A percentile compares a stretch with the other conserved stretches of the same genome.
Evolutionary conservation across 2,329 filamentous ascomycete genomes (phyloP).

Genomic region (Mycosphaerella sp.): DNA sequence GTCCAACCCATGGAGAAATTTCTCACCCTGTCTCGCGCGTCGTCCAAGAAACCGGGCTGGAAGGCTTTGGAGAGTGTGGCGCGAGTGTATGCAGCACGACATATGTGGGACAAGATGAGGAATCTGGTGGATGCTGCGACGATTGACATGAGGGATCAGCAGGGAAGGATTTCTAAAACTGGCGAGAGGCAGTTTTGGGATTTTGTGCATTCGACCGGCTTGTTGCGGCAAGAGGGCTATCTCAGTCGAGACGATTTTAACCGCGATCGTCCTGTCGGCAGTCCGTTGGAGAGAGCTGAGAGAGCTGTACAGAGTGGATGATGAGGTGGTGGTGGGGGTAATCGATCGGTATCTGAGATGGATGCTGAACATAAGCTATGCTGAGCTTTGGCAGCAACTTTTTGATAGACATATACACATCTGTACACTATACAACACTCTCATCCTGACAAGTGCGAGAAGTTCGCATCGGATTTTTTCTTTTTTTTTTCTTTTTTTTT

Average conservation of each 20-base stretch:
- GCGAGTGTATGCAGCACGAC: slow-evolving; percentile 33
- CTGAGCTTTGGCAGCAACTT: no score
- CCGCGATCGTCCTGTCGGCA: background rate
- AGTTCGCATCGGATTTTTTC: background rate
- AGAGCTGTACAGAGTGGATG: background rate
- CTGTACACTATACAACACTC: background rate
- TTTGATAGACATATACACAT: background rate
- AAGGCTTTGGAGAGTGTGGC: slow-evolving; percentile 36
- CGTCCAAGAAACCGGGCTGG: slow-evolving; percentile 41
- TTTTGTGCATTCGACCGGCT: slow-evolving; percentile 14
- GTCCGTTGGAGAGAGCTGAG: slow-evolving; percentile 6
- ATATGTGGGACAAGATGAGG: slow-evolving; percentile 33
- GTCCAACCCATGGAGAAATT: slow-evolving; percentile 41
- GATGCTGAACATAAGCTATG: background rate
- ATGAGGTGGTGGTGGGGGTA: background rate
- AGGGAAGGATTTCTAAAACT: slow-evolving; percentile 2
- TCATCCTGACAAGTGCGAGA: background rate
- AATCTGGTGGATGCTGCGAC: slow-evolving; percentile 30
- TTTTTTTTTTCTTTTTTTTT: background rate
- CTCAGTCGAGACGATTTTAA: background rate
- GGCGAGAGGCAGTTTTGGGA: slow-evolving; percentile 17
- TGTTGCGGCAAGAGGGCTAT: slow-evolving; percentile 10
- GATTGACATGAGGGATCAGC: slow-evolving; percentile 7
- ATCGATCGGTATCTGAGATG: no score
- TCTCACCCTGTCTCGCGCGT: slow-evolving; percentile 35